A percentile compares a stretch with the other conserved stretches of the same genome.
phyloP scores from a whole-genome alignment of 352 stramenopile genomes.

The Albugo laibachii region DNA sequence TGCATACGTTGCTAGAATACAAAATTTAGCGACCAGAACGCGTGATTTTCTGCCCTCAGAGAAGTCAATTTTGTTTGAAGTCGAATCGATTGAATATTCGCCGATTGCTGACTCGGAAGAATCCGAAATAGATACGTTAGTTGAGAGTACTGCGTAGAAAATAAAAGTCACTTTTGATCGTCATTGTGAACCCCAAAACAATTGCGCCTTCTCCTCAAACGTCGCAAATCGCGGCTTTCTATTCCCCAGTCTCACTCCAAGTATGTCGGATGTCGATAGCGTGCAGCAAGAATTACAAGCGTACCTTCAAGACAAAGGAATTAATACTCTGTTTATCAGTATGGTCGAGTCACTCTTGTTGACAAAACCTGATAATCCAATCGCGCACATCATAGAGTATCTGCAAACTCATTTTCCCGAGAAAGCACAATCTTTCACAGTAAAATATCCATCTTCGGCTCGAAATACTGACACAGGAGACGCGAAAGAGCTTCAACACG shows the following conservation, averaged over 20 bases:
- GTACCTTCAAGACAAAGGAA: constrained; percentile 82
- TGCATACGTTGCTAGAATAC: no score
- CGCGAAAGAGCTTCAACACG: constrained; percentile 6
- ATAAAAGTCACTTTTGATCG: no score
- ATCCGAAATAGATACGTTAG: no score
- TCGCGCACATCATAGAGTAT: constrained; percentile 81
- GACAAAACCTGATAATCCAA: constrained; percentile 77
- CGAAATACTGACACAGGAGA: constrained; percentile 24
- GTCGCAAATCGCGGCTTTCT: no score
- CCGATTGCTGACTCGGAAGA: no score
- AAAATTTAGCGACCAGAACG: no score
- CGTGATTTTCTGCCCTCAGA: no score
- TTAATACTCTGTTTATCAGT: constrained; percentile 86
- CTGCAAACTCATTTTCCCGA: constrained; percentile 77
- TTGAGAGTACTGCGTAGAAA: no score
- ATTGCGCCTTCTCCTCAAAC: no score
- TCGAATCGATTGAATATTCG: no score
- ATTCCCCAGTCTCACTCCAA: neutral
- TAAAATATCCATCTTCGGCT: constrained; percentile 10
- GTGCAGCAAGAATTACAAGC: constrained; percentile 83
- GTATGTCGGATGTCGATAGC: constrained; percentile 66
- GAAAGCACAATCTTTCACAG: constrained; percentile 20
- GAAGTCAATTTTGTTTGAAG: no score
- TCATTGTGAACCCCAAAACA: no score
- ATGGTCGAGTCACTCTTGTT: constrained; percentile 80